Conservation (phyloP, 495 filamentous ascomycete species). For the Hypoxylon fuscum region DNA sequence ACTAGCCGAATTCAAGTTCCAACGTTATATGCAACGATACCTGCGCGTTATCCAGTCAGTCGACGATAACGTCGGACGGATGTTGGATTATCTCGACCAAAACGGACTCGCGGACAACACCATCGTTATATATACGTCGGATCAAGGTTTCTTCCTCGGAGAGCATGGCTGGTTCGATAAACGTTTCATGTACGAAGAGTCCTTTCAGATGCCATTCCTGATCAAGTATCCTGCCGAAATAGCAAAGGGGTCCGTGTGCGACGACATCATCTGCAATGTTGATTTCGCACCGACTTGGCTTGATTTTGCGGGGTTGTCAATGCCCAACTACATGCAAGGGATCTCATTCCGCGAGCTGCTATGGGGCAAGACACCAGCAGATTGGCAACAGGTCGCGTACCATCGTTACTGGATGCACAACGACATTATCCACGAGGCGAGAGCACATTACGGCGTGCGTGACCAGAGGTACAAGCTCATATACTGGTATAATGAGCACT, state of each 20-base stretch:
- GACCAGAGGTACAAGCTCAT: slow-evolving; percentile 58
- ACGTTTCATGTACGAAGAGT: slow-evolving; percentile 59
- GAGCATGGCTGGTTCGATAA: slow-evolving; percentile 62
- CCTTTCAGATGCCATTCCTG: slow-evolving; percentile 58
- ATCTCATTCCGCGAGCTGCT: slow-evolving; percentile 46
- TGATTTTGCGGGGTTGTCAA: slow-evolving; percentile 45
- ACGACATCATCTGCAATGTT: slow-evolving; percentile 56
- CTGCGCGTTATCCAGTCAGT: slow-evolving; percentile 55
- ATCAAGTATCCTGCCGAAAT: slow-evolving; percentile 52
- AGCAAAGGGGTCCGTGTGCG: slow-evolving; percentile 41
- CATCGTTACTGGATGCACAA: slow-evolving; percentile 60
- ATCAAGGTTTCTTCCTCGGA: slow-evolving; percentile 60
- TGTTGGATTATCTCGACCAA: slow-evolving; percentile 50
- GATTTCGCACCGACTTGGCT: slow-evolving; percentile 58
- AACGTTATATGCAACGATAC: slow-evolving; percentile 60
- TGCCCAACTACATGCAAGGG: slow-evolving; percentile 57
- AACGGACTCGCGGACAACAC: slow-evolving; percentile 51
- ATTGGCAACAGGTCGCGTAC: slow-evolving; percentile 58
- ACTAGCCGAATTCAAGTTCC: slow-evolving; percentile 57
- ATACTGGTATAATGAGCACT: slow-evolving; percentile 57
- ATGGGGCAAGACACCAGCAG: slow-evolving; percentile 39
- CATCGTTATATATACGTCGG: slow-evolving; percentile 54
- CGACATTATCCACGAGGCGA: slow-evolving; percentile 51
- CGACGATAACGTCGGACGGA: slow-evolving; percentile 55
- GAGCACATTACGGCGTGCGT: slow-evolving; percentile 56